A percentile compares a stretch with the other conserved stretches of the same genome.
Conservation (phyloP, 2,329 filamentous ascomycete genomes). For the Fusarium foetens region DNA sequence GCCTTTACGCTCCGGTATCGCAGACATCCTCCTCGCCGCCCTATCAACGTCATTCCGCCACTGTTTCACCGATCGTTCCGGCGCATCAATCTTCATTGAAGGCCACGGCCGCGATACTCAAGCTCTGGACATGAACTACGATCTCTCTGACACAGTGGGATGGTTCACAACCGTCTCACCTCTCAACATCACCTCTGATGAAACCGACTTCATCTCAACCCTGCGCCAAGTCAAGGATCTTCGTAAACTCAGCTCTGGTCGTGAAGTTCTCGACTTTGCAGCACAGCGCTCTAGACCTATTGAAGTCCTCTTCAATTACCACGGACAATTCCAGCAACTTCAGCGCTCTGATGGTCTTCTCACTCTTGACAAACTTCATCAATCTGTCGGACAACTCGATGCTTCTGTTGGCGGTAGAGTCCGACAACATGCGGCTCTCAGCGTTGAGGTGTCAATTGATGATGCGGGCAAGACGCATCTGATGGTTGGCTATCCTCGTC, state of each 20-base stretch:
- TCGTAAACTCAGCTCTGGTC: background rate
- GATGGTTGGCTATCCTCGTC: background rate
- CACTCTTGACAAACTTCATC: background rate
- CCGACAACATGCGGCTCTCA: background rate
- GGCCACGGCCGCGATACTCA: background rate
- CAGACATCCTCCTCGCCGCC: background rate
- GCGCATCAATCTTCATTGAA: background rate
- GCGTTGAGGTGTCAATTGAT: background rate
- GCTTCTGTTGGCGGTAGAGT: background rate
- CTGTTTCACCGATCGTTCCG: background rate
- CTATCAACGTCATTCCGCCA: background rate
- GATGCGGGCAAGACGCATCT: background rate
- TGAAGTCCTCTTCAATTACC: background rate
- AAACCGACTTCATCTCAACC: accelerated
- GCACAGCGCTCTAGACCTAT: accelerated
- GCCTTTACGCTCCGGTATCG: background rate
- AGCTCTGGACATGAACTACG: background rate
- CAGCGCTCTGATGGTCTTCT: background rate
- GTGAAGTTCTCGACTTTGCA: background rate
- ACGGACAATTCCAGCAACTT: background rate
- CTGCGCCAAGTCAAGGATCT: background rate
- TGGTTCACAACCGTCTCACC: background rate
- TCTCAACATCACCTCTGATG: background rate
- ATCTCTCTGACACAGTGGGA: background rate
- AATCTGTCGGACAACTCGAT: background rate